Evolutionary conservation across 2,329 filamentous ascomycete species (phyloP), one percentile per base, ranked within the genome.

Genomic region (Phyllachora maydis): DNA sequence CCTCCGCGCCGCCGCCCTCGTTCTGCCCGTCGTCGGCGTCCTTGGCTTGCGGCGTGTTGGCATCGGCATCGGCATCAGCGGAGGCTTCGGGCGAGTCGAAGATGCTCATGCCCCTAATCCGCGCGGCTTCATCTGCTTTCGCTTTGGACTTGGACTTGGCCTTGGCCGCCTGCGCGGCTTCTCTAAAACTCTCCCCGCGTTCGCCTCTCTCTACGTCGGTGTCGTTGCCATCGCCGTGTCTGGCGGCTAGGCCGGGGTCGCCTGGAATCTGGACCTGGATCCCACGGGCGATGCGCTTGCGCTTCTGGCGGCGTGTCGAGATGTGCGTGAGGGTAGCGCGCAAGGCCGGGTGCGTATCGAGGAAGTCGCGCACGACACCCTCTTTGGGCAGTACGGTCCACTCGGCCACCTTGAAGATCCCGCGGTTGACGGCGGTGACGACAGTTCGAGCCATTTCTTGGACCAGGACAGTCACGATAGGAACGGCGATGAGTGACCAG

Each of bases 401-500:
- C 32, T 73, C 68, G 0, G 67, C 71, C 2, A 75, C 29, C 3
- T 47, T 48, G 29, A 62, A 59, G 0, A 65, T 70, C 23, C 57
- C 62, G n/a, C 54, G 52, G 34, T 74, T 72, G 43, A 75, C 68
- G 18, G 52, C 55, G 3, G 50, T 48, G 8, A 77, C 61, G 16
- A 77, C 55, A 0, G 72, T 77, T 25, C 69, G 59, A 19, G 65
- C 61, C 49, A 76, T 62, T 32, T 66, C 59, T 5, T 57, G 59
- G 26, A 73, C 55, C 0, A 78, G 50, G 16, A 74, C 67, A 0
- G 71, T 76, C 60, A 76, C 73, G 2, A 66, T 72, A 0, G 71
- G 71, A 1, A 77, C 59, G 3, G 71, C 70, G 18, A 76, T 52
- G 3, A 77, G 45, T 14, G 59, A 67, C 72, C 72, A 78, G 13